A percentile compares a stretch with the other conserved stretches of the same genome.
phyloP scores from a whole-genome alignment of 495 filamentous ascomycete genomes.

The Geoglossum glabrum region DNA sequence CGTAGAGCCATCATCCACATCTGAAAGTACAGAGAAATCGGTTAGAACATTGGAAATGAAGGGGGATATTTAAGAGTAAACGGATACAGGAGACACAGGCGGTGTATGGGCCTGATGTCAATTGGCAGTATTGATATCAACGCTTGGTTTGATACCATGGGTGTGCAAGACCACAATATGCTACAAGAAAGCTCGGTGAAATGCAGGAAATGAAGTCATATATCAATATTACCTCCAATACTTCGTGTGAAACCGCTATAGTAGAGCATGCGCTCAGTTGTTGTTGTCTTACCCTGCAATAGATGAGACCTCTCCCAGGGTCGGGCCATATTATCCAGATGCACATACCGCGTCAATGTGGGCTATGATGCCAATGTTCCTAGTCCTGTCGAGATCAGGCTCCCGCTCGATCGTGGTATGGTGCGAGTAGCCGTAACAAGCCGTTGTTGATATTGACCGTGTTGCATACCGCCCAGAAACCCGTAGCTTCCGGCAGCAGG shows the following conservation, averaged over 20 bases:
- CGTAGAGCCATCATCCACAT: conserved; percentile 93
- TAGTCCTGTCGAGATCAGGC: conserved; percentile 32
- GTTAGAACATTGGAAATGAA: background rate
- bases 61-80: background rate
- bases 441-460: background rate
- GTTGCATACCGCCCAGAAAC: background rate
- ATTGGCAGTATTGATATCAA: background rate
- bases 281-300: conserved; percentile 82
- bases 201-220: background rate
- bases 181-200: background rate
- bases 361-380: conserved; percentile 98
- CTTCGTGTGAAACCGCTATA: conserved; percentile 78
- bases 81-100: conserved; percentile 4
- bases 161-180: background rate
- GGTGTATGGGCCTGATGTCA: background rate
- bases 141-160: background rate
- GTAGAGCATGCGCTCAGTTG: conserved; percentile 97
- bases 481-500: background rate
- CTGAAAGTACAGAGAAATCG: conserved; percentile 19
- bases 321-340: background rate
- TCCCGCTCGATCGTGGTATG: background rate
- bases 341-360: conserved; percentile 81
- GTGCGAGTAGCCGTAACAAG: background rate
- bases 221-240: conserved; percentile 43
- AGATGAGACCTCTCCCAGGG: conserved; percentile 4